Evolutionary conservation across 2,329 filamentous ascomycete species (phyloP).

Genomic region (Trichoderma sp.): DNA sequence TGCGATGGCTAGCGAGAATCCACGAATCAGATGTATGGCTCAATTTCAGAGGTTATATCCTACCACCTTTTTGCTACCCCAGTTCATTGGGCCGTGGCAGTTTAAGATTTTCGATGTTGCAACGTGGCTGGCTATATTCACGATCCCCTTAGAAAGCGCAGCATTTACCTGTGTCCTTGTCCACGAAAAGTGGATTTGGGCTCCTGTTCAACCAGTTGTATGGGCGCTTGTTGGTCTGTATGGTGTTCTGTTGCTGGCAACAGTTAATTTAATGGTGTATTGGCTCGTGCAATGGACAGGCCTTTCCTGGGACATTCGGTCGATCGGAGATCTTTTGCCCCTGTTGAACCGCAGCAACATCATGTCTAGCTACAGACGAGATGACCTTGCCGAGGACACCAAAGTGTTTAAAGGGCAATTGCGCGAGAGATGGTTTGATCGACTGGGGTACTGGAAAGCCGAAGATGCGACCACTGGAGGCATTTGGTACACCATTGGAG

Average conservation of each 20-base stretch:
- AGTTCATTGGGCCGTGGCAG: slow-evolving; percentile 59
- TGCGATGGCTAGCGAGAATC: slow-evolving; percentile 66
- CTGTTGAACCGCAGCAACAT: slow-evolving; percentile 79
- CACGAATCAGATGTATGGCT: slow-evolving; percentile 58
- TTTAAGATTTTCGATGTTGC: slow-evolving; percentile 64
- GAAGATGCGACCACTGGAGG: slow-evolving; percentile 59
- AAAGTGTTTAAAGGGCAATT: slow-evolving; percentile 53
- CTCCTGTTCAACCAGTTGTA: slow-evolving; percentile 70
- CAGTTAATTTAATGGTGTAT: slow-evolving; percentile 54
- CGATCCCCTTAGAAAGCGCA: slow-evolving; percentile 76
- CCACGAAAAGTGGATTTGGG: slow-evolving; percentile 70
- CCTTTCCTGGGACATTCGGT: slow-evolving; percentile 80
- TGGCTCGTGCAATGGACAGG: slow-evolving; percentile 68
- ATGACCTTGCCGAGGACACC: slow-evolving; percentile 53
- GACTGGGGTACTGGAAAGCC: slow-evolving; percentile 83
- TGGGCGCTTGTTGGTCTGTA: slow-evolving; percentile 79
- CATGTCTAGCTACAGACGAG: slow-evolving; percentile 67
- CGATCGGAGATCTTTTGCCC: slow-evolving; percentile 75
- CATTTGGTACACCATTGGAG: slow-evolving; percentile 76
- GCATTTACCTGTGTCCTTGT: slow-evolving; percentile 65
- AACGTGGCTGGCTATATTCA: slow-evolving; percentile 76
- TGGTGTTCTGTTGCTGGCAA: slow-evolving; percentile 58
- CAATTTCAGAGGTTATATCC: slow-evolving; percentile 69
- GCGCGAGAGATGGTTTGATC: slow-evolving; percentile 58
- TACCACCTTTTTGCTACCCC: slow-evolving; percentile 62